phyloP scores from a whole-genome alignment of 768 basidiomycete genomes.

The Boletus fagicola region DNA sequence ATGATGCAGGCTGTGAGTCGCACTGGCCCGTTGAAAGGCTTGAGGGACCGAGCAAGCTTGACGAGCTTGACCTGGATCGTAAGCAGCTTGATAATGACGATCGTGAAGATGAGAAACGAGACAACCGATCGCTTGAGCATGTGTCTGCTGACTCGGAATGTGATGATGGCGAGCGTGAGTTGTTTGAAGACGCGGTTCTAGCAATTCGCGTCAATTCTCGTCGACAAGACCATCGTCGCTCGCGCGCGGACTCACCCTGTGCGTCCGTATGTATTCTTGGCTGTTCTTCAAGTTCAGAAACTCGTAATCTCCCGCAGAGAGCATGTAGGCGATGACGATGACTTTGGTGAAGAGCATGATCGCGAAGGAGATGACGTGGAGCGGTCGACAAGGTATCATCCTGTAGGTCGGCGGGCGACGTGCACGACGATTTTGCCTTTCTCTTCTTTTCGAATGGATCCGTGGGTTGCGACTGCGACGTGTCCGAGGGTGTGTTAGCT shows the following conservation, averaged over 20 bases:
- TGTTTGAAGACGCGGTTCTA: slow-evolving; percentile 25
- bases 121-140: slow-evolving; percentile 32
- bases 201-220: neutral
- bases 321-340: slow-evolving; percentile 18
- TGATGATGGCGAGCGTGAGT: slow-evolving; percentile 26
- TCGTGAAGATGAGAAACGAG: slow-evolving; percentile 30
- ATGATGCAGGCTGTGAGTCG: slow-evolving; percentile 24
- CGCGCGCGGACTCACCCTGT: slow-evolving; percentile 15
- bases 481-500: neutral
- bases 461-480: neutral
- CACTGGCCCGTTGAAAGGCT: slow-evolving; percentile 26
- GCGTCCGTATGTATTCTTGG: slow-evolving; percentile 22
- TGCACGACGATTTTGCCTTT: neutral
- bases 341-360: slow-evolving; percentile 23
- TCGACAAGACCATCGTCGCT: neutral
- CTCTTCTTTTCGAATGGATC: neutral
- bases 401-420: neutral
- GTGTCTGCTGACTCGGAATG: slow-evolving; percentile 28
- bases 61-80: slow-evolving; percentile 31
- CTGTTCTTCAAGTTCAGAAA: slow-evolving; percentile 13
- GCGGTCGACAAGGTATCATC: slow-evolving; percentile 17
- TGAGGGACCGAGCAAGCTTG: slow-evolving; percentile 27
- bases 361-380: slow-evolving; percentile 14
- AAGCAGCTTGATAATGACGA: slow-evolving; percentile 31
- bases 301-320: slow-evolving; percentile 22